Evolutionary conservation across 805 yeast species (phyloP), one percentile per base, ranked within the genome.

Genomic region (Sugiyamaella floridensis): DNA sequence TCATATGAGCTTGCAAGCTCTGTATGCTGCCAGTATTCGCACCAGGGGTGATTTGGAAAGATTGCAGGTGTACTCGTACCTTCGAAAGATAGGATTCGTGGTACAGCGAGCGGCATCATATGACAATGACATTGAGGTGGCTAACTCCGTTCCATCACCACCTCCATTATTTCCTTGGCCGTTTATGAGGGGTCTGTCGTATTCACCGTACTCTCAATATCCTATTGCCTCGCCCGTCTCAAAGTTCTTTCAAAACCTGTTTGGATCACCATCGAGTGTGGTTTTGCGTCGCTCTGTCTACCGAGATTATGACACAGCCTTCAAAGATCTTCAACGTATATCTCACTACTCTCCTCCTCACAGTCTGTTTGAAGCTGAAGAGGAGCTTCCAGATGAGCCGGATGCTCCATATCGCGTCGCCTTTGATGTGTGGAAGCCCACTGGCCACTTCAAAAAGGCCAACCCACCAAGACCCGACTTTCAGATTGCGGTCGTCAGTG

Each of bases 381-480:
- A 15, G 28, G 47, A 26, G 40, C 29, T 10, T 12, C 20, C 26
- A 4, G 41, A 45, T 12, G 45, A 40, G 47, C 56, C 58, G 0
- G 50, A 52, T 11, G 51, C 49, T 7, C 66, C 65, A 1, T 67
- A 65, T 40, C 52, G 63, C 4, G 68, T 85, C 2, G 71, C 78
- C 0, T 89, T 74, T 60, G 75, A 85, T 60, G 86, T 87, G 2
- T 90, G 97, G 96, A 89, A 86, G 64, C 97, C 98, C 0, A 54
- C 62, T 4, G 60, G 86, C 0, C 68, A 72, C 2, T 90, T 86
- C 70, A 82, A 82, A 54, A 89, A 89, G 60, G 81, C 80, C 34
- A 60, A 63, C 19, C 95, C 95, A 0, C 67, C 67, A 0, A 57
- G 50, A n/a, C 95, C 97, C 1, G 90, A 90, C 65, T 90, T 79